Evolutionary conservation across 2,329 filamentous ascomycete species (phyloP).

Genomic region (Ambrosiella xylebori): DNA sequence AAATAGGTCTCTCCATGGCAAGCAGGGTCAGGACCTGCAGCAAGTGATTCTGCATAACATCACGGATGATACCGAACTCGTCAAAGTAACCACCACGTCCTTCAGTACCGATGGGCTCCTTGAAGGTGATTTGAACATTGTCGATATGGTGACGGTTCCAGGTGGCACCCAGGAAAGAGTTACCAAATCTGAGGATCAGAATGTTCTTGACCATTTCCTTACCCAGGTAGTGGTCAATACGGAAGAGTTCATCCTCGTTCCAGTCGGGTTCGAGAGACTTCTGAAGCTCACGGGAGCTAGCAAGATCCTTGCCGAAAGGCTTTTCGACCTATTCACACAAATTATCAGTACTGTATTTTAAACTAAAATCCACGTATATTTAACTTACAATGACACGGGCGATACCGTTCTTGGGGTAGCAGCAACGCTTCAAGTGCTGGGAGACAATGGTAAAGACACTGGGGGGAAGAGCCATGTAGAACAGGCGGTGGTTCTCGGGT

Average conservation of each 20-base stretch:
- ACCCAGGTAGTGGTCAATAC: conserved; percentile 97
- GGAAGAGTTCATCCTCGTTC: conserved; percentile 97
- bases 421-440: conserved; percentile 91
- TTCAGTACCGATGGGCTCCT: conserved; percentile 97
- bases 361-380: conserved; percentile 14
- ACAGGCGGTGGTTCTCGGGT: conserved; percentile 75
- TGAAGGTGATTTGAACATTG: conserved; percentile 98
- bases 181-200: conserved; percentile 90
- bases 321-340: conserved; percentile 63
- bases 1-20: conserved; percentile 96
- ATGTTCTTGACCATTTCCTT: conserved; percentile 99
- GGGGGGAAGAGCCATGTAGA: conserved; percentile 97
- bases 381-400: conserved; percentile 73
- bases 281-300: conserved; percentile 84
- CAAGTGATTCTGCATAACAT: conserved; percentile 99
- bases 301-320: conserved; percentile 93
- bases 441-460: conserved; percentile 97
- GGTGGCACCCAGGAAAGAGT: conserved; percentile 94
- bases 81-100: conserved; percentile 97
- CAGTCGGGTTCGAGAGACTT: conserved; percentile 91
- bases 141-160: conserved; percentile 99
- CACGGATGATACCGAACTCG: conserved; percentile 96
- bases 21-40: conserved; percentile 90
- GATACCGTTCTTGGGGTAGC: conserved; percentile 82
- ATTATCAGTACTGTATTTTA: conserved; percentile 15